Evolutionary conservation across 768 basidiomycete species (phyloP).

Genomic region (Dioszegia crocea): DNA sequence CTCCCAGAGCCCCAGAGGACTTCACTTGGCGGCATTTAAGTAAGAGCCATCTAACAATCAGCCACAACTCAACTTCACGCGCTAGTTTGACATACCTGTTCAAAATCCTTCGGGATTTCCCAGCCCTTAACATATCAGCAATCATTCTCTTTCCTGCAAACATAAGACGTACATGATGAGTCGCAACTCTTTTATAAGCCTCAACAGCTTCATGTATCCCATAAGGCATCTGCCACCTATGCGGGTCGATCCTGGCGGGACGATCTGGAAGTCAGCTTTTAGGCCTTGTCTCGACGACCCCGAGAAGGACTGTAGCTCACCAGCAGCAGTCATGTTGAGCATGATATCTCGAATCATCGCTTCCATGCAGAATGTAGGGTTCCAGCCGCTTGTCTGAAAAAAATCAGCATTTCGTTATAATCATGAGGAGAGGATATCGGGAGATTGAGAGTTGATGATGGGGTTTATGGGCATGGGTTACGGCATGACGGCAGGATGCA

Average conservation of each 20-base stretch:
- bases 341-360: constrained; percentile 35
- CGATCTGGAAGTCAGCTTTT: neutral
- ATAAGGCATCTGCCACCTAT: constrained; percentile 50
- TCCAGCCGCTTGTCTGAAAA: constrained; percentile 25
- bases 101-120: constrained; percentile 30
- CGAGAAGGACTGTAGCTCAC: neutral
- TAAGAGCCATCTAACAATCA: too few species aligned
- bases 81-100: too few species aligned
- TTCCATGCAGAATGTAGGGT: constrained; percentile 31
- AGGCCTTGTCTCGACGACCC: too few species aligned
- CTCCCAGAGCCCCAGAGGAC: too few species aligned
- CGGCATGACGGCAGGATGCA: too few species aligned
- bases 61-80: too few species aligned
- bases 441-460: neutral
- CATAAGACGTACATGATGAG: constrained; percentile 53
- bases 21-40: too few species aligned
- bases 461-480: too few species aligned
- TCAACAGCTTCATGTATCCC: constrained; percentile 59
- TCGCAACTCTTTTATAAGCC: constrained; percentile 65
- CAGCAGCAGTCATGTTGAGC: constrained; percentile 36
- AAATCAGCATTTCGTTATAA: neutral
- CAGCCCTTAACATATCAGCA: constrained; percentile 12
- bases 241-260: constrained; percentile 19
- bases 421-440: neutral
- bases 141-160: neutral